A percentile compares a stretch with the other conserved stretches of the same genome.
Evolutionary conservation across 164 flowering plant species (phyloP).

Genomic region (Umbilicus rupestris): DNA sequence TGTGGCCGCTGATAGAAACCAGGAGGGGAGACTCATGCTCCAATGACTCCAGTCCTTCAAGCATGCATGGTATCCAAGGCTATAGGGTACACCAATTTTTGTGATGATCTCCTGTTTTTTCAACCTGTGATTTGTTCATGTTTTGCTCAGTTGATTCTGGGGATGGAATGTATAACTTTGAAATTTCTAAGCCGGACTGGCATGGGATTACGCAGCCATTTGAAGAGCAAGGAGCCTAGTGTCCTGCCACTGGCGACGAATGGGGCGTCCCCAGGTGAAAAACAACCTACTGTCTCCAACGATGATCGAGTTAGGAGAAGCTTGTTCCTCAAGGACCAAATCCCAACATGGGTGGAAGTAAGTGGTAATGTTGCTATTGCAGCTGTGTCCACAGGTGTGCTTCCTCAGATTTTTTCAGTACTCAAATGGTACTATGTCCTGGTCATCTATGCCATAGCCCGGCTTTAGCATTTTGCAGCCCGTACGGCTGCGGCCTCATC

Average conservation of each 20-base stretch:
- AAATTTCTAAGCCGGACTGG: not conserved
- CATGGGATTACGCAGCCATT: not conserved
- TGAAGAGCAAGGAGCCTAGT: conserved; percentile 5
- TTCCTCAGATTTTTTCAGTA: conserved; percentile 5
- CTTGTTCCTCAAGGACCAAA: conserved; percentile 9
- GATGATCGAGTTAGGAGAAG: conserved; percentile 6
- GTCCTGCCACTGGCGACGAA: not conserved
- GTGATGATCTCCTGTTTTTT: not conserved
- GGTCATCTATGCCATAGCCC: conserved; percentile 3
- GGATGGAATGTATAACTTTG: conserved; percentile 3
- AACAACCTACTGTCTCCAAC: not conserved
- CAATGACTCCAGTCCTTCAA: not conserved
- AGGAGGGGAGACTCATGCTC: conserved; percentile 8
- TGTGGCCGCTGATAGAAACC: conserved; percentile 37
- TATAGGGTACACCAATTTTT: conserved; percentile 8
- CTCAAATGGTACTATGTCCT: conserved; percentile 6
- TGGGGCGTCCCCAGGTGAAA: not conserved
- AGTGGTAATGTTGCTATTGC: conserved; percentile 9
- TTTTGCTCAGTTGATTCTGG: not conserved
- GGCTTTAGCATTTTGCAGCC: conserved; percentile 3
- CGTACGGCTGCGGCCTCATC: conserved; percentile 4
- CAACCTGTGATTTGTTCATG: too few species aligned
- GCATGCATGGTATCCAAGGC: conserved; percentile 9
- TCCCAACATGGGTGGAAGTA: conserved; percentile 5
- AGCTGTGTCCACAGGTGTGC: not conserved